A percentile compares a stretch with the other conserved stretches of the same genome.
phyloP scores from a whole-genome alignment of 768 basidiomycete species.

The Erythrobasidium yunnanense region DNA sequence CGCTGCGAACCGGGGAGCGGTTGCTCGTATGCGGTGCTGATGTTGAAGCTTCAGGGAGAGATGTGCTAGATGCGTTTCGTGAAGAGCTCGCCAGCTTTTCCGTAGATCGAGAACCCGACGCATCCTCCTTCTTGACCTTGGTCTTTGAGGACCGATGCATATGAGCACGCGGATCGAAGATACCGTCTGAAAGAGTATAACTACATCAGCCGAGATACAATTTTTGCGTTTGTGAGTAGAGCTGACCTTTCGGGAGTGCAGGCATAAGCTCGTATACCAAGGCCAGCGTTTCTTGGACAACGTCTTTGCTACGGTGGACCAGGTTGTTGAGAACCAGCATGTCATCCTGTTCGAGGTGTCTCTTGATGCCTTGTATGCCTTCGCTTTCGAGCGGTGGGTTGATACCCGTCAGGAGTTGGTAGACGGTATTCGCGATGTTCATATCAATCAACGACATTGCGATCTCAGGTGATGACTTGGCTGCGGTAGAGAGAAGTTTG shows the following conservation, averaged over 20 bases:
- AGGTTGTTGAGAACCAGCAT: conserved; percentile 98
- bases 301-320: conserved; percentile 90
- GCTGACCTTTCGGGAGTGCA: conserved; percentile 74
- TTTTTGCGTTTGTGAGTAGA: background rate
- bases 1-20: conserved; percentile 13
- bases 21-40: background rate
- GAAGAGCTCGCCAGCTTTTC: background rate
- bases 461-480: conserved; percentile 76
- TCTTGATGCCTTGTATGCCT: conserved; percentile 32
- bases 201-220: background rate
- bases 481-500: conserved; percentile 75
- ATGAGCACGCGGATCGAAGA: conserved; percentile 60
- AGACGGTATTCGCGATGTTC: conserved; percentile 79
- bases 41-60: background rate
- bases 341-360: conserved; percentile 57
- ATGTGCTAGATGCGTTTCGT: conserved; percentile 26
- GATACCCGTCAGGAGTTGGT: conserved; percentile 91
- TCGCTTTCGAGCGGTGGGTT: conserved; percentile 51
- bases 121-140: conserved; percentile 34
- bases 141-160: conserved; percentile 6
- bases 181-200: conserved; percentile 57
- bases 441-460: conserved; percentile 77
- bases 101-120: conserved; percentile 10
- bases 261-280: conserved; percentile 85
- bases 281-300: conserved; percentile 84